phyloP scores from a whole-genome alignment of 805 yeast genomes.

The Saccharomyces jurei region DNA sequence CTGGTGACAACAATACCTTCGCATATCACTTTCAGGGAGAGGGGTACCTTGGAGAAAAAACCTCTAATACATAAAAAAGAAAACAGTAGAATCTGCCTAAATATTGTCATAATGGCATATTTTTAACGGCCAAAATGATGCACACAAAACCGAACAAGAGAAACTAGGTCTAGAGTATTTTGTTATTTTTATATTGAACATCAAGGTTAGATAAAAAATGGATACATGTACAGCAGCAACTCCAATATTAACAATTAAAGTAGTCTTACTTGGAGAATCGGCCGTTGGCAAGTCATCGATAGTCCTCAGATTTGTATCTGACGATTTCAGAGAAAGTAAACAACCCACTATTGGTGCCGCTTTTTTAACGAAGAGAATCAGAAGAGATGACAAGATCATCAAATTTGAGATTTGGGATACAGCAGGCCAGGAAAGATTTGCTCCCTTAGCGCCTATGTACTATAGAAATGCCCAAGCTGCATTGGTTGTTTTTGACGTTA shows the following conservation, averaged over 20 bases:
- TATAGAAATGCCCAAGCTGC: slow-evolving; percentile 97
- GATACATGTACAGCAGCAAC: background rate
- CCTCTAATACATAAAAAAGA: background rate
- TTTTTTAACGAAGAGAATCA: slow-evolving; percentile 86
- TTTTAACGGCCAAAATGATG: background rate
- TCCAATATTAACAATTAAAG: slow-evolving; percentile 44
- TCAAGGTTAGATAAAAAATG: background rate
- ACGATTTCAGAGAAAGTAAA: slow-evolving; percentile 93
- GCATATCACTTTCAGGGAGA: background rate
- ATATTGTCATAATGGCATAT: background rate
- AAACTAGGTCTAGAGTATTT: background rate
- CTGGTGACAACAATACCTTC: background rate
- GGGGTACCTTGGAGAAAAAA: background rate
- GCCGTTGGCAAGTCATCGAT: slow-evolving; percentile 97
- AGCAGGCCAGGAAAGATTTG: slow-evolving; percentile 96
- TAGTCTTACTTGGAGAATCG: slow-evolving; percentile 91
- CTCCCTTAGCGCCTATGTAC: slow-evolving; percentile 93
- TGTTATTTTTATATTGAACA: too few relatives aligned
- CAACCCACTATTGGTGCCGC: slow-evolving; percentile 99
- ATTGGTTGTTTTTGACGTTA: slow-evolving; percentile 87
- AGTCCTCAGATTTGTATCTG: slow-evolving; percentile 84
- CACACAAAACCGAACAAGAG: background rate
- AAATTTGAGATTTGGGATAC: slow-evolving; percentile 96
- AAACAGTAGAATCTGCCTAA: background rate
- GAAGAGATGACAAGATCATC: slow-evolving; percentile 75